Conservation (phyloP, 2,329 filamentous ascomycete genomes). For the Verticillium nonalfalfae region DNA sequence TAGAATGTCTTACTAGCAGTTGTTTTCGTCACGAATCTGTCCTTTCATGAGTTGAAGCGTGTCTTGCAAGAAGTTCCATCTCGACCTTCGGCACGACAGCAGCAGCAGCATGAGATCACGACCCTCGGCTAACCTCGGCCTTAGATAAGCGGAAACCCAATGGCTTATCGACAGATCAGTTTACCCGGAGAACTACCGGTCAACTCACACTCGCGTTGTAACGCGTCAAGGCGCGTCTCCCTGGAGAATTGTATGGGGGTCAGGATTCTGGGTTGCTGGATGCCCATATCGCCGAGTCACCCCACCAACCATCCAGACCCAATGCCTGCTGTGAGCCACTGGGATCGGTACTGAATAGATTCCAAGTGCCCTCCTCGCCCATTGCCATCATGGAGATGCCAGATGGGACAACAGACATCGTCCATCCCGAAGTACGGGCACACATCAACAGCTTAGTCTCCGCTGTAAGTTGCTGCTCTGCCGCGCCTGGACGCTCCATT, state of each 20-base stretch:
- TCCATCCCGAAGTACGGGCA: slow-evolving; percentile 88
- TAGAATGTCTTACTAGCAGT: not conserved
- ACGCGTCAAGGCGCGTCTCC: slow-evolving; percentile 9
- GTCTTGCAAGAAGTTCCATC: not conserved
- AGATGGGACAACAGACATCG: slow-evolving; percentile 50
- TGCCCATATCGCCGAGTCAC: slow-evolving; percentile 2
- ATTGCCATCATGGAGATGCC: slow-evolving; percentile 44
- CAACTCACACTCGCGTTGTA: not conserved
- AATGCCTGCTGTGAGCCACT: not conserved
- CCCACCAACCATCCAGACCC: not conserved
- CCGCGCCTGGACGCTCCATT: not conserved
- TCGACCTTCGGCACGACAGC: not conserved
- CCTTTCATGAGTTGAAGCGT: not conserved
- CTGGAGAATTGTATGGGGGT: not conserved
- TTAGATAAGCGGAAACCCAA: not conserved
- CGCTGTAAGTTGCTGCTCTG: slow-evolving; percentile 55
- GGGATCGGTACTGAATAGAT: not conserved
- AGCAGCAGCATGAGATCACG: not conserved
- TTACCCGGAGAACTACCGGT: not conserved
- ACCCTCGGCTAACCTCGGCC: slow-evolving; percentile 37
- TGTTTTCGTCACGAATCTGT: not conserved
- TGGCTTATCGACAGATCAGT: not conserved
- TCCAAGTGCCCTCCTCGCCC: not conserved
- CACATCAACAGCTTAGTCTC: slow-evolving; percentile 92
- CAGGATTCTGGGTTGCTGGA: not conserved